Base-by-base conservation (phyloP, 441 rosid genomes). In the Biscutella laevigata region DNA sequence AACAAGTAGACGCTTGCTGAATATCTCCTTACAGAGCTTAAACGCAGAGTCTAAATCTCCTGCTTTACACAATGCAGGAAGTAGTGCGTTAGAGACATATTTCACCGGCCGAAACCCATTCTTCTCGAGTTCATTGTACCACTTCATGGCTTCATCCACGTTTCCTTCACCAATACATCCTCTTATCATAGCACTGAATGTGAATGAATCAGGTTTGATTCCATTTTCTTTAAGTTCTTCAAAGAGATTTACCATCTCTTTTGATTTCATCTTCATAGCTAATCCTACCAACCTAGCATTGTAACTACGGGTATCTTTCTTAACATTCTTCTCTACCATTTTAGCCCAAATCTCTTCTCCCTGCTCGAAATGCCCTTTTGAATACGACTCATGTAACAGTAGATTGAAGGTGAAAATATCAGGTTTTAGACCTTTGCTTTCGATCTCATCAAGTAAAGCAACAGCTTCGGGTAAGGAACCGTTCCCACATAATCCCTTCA, bases 321-420 rank as follows among this genome's bases (percentile, higher is more conserved):
- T 61, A 35, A 79, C 64, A 37, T 72, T 60, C 53, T 55, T 77
- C 60, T 62, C 72, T 49, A 59, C 13, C 85, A 81, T 82, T 53
- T 45, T 59, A 52, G 27, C 44, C 94, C 91, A 84, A 12, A 79
- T 69, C 58, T 50, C 59, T 67, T 80, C 83, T 17, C 84, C 94
- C 5, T 70, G 75, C 14, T n/a, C 71, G 15, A 76, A 53, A 59
- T 49, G 46, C 6, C 76, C 81, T 32, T 73, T 73, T 49, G 21
- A 53, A 52, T 71, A 72, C 13, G 72, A 63, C 37, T 47, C 83
- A 10, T 57, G 2, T 57, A 84, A 52, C 20, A 84, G 79, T 0
- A 80, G 72, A 25, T 83, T 81, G 46, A 68, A 81, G 1, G 82
- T 73, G 24, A 76, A 39, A 56, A 62, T 32, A 74, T 79, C 63